Conservation (phyloP, 805 yeast species). For the Yamadazyma sp. region DNA sequence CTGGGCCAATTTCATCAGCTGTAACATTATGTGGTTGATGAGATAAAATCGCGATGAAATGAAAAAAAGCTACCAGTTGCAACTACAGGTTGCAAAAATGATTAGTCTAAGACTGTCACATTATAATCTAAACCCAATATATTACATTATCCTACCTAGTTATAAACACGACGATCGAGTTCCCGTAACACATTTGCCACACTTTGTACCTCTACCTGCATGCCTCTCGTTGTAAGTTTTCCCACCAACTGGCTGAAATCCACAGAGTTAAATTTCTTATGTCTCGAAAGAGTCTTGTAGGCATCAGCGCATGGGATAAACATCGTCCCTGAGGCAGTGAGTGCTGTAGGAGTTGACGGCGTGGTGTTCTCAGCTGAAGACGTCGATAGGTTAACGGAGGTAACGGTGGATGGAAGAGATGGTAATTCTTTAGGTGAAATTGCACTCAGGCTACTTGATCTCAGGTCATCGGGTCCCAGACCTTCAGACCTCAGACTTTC, state of each 20-base stretch:
- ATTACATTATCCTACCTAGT: no score
- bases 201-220: slow-evolving; percentile 89
- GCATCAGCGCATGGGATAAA: slow-evolving; percentile 91
- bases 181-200: slow-evolving; percentile 84
- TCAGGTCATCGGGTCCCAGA: no score
- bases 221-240: slow-evolving; percentile 74
- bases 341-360: slow-evolving; percentile 8
- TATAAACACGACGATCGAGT: slow-evolving; percentile 65
- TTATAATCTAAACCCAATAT: no score
- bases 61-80: no score
- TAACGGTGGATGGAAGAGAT: slow-evolving; percentile 20
- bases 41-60: not conserved
- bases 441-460: no score
- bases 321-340: slow-evolving; percentile 24
- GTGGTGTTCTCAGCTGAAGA: slow-evolving; percentile 5
- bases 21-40: no score
- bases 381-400: slow-evolving; percentile 14
- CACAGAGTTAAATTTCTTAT: slow-evolving; percentile 69
- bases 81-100: slow-evolving; percentile 4
- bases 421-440: slow-evolving; percentile 8
- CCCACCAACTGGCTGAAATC: slow-evolving; percentile 76
- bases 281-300: slow-evolving; percentile 80
- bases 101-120: no score
- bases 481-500: no score
- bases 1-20: no score